Base-by-base conservation (phyloP, 345 rosid species). In the Bruguiera parviflora region DNA sequence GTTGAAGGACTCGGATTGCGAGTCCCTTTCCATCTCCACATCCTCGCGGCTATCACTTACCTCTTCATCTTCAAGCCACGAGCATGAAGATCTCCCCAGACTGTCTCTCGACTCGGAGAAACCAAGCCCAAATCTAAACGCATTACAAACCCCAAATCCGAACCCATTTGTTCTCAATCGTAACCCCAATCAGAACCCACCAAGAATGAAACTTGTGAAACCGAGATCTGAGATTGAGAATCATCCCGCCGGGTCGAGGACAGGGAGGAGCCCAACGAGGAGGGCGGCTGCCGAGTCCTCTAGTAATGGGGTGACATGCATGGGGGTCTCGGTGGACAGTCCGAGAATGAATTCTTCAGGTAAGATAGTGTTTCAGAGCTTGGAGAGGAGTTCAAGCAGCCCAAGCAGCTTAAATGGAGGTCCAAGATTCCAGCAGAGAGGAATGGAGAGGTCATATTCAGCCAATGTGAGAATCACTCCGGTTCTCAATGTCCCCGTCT, bases 301-400 rank as follows among this genome's bases (percentile, higher is more conserved):
- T 18, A 13, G 82, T 81, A 64, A 67, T 1, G 80, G 76, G 43
- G 75, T 70, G 27, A 66, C 84, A 24, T 81, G 84, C 67, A 83
- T 90, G 58, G 96, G 84, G 7, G 93, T 87, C 18, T 86, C 97
- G 0, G 91, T 86, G 24, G 97, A 95, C 75, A 90, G 97, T 62
- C 99, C 99, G 5, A 87, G 99, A 69, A 78, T 95, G 76, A 95
- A 95, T 58, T 88, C 99, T 0, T 95, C 97, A 6, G 99, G 99
- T 52, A 95, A 92, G 68, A 85, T 95, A 33, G 92, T 95, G 70
- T 95, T 92, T 71, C 94, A 95, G 71, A 85, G 90, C 78, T 72
- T 95, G 71, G 98, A 86, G 81, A 84, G 99, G 80, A 95, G 99
- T 66, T 90, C 98, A 0, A 95, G 99, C 67, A 95, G 98, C 77